These are phyloP conservation scores for Parasarocladium wereldwijsianum DNA, from an alignment of 2,329 filamentous ascomycete species.

Conservation along the genomic window DNA sequence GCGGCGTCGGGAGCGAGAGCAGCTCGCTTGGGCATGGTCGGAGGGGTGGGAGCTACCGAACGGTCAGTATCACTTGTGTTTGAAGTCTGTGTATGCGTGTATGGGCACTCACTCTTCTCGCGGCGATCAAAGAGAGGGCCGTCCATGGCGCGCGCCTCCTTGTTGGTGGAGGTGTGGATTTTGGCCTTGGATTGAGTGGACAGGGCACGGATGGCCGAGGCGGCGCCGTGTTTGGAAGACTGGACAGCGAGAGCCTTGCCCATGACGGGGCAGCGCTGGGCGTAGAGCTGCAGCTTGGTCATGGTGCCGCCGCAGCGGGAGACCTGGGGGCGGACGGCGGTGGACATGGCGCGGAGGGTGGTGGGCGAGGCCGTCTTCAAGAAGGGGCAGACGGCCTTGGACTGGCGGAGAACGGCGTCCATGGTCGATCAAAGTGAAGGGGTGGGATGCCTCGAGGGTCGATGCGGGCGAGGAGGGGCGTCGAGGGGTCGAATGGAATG, in stretches of 20 bases:
- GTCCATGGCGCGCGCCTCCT: slow-evolving; percentile 68
- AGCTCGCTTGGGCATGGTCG: slow-evolving; percentile 6
- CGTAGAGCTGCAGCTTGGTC: slow-evolving; percentile 90
- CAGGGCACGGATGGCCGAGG: slow-evolving; percentile 34
- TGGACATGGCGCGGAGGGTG: slow-evolving; percentile 79
- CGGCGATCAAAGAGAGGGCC: slow-evolving; percentile 30
- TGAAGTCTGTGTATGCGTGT: too few relatives aligned
- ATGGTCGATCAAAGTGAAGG: slow-evolving; percentile 35
- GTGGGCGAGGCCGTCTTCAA: slow-evolving; percentile 87
- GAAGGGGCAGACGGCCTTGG: slow-evolving; percentile 94
- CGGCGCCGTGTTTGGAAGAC: slow-evolving; percentile 39
- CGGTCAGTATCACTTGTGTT: slow-evolving; percentile 5
- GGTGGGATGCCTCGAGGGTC: background rate
- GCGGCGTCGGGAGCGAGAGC: slow-evolving; percentile 9
- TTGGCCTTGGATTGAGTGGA: slow-evolving; percentile 43
- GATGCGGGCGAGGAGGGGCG: slow-evolving; percentile 1
- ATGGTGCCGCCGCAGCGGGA: slow-evolving; percentile 82
- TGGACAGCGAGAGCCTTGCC: slow-evolving; percentile 92
- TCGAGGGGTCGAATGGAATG: background rate
- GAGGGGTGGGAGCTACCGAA: slow-evolving; percentile 8
- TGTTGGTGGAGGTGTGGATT: slow-evolving; percentile 65
- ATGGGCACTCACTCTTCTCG: slow-evolving; percentile 32
- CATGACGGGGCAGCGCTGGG: slow-evolving; percentile 95
- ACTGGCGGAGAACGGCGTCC: slow-evolving; percentile 91
- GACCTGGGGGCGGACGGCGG: slow-evolving; percentile 38